A percentile compares a stretch with the other conserved stretches of the same genome.
phyloP scores from a whole-genome alignment of 306 rosid genomes.

The Pyrus pyrifolia region DNA sequence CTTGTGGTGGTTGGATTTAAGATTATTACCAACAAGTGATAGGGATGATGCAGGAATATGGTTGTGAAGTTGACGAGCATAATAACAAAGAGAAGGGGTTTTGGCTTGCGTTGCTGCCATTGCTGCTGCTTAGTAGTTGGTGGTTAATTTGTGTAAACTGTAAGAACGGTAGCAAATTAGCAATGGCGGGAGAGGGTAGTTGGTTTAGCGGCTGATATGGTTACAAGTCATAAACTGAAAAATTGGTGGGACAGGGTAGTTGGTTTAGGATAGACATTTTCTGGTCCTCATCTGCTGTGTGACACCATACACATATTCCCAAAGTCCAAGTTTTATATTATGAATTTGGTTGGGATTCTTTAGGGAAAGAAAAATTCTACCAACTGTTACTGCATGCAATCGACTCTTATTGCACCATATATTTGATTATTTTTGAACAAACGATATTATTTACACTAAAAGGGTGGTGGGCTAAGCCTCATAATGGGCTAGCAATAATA shows the following conservation, averaged over 20 bases:
- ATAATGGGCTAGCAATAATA: too few species aligned
- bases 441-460: too few species aligned
- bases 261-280: constrained; percentile 17
- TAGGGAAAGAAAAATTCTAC: not conserved
- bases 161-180: constrained; percentile 4
- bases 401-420: too few species aligned
- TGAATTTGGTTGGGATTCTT: not conserved
- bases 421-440: too few species aligned
- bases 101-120: constrained; percentile 12
- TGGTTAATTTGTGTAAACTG: not conserved
- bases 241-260: not conserved
- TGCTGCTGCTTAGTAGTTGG: not conserved
- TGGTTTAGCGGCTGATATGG: not conserved
- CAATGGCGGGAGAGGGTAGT: not conserved
- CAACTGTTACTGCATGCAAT: too few species aligned
- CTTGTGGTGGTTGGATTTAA: constrained; percentile 2
- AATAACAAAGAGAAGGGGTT: constrained; percentile 12
- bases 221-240: not conserved
- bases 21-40: constrained; percentile 5
- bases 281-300: constrained; percentile 19
- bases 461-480: too few species aligned
- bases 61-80: constrained; percentile 27
- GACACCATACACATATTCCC: not conserved
- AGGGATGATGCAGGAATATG: constrained; percentile 22
- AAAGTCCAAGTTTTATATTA: not conserved